Evolutionary conservation across 768 basidiomycete genomes (phyloP).

Genomic region (Russula lepida): DNA sequence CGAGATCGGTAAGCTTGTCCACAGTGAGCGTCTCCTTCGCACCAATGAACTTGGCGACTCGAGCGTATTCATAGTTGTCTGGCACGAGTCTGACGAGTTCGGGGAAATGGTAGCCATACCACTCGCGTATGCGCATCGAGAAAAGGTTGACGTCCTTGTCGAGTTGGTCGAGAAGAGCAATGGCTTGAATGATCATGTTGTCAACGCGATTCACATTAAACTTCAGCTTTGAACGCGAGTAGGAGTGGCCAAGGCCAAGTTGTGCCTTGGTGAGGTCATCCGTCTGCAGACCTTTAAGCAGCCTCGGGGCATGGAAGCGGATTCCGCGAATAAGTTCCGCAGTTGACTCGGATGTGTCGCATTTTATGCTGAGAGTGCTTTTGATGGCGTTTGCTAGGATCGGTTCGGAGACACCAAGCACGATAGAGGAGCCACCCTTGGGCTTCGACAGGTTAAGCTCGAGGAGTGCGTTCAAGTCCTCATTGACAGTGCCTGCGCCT

Average conservation of each 20-base stretch:
- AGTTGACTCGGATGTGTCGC: conserved; percentile 73
- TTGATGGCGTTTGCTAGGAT: conserved; percentile 72
- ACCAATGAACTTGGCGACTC: conserved; percentile 75
- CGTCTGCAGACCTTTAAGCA: conserved; percentile 80
- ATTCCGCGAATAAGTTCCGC: conserved; percentile 88
- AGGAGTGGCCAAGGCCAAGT: conserved; percentile 94
- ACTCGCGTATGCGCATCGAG: conserved; percentile 95
- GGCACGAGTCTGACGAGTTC: conserved; percentile 90
- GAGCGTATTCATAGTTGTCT: conserved; percentile 93
- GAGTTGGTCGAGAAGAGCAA: conserved; percentile 94
- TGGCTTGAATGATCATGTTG: conserved; percentile 99
- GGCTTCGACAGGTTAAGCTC: conserved; percentile 81
- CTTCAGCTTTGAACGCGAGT: conserved; percentile 95
- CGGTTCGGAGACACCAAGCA: conserved; percentile 73
- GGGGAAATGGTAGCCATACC: conserved; percentile 99
- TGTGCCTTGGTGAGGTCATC: conserved; percentile 90
- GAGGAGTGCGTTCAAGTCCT: conserved; percentile 72
- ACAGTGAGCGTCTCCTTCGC: conserved; percentile 77
- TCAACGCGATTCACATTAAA: conserved; percentile 95
- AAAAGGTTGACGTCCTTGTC: conserved; percentile 99
- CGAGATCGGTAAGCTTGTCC: conserved; percentile 70
- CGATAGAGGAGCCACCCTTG: conserved; percentile 57
- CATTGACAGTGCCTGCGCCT: conserved; percentile 71
- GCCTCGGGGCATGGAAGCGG: conserved; percentile 81
- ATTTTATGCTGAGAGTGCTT: conserved; percentile 58